Conservation (phyloP, 2,329 filamentous ascomycete species). For the Chrysoporthe puriensis region DNA sequence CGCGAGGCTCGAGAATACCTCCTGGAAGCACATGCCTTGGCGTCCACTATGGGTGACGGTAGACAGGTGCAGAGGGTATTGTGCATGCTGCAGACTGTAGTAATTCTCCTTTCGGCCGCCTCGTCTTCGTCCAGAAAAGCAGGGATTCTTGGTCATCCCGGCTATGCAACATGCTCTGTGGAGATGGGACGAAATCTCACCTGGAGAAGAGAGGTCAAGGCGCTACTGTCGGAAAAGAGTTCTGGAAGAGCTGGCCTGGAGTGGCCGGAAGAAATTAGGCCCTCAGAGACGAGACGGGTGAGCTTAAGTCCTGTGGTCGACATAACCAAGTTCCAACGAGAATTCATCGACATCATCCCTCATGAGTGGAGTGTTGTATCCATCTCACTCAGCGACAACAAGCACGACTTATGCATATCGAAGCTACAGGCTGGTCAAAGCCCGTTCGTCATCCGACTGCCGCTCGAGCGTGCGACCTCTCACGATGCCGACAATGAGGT, state of each 20-base stretch:
- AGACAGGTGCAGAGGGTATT: constrained; percentile 66
- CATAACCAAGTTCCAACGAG: constrained; percentile 69
- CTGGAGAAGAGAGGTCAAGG: constrained; percentile 66
- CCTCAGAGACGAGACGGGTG: constrained; percentile 39
- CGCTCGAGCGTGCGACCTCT: constrained; percentile 79
- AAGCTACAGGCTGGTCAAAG: constrained; percentile 74
- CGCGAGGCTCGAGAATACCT: constrained; percentile 69
- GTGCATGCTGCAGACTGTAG: constrained; percentile 65
- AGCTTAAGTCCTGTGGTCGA: constrained; percentile 55
- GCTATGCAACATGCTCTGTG: constrained; percentile 64
- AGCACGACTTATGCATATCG: constrained; percentile 86
- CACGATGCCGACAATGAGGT: constrained; percentile 77
- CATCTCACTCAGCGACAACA: constrained; percentile 78
- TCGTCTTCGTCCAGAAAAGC: constrained; percentile 46
- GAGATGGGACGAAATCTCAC: constrained; percentile 73
- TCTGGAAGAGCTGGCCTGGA: constrained; percentile 40
- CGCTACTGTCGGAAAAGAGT: constrained; percentile 52
- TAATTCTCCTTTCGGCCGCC: constrained; percentile 68
- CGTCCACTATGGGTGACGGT: constrained; percentile 58
- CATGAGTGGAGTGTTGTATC: constrained; percentile 83
- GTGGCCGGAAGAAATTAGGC: constrained; percentile 42
- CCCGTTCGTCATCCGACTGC: constrained; percentile 86
- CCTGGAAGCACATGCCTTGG: constrained; percentile 63
- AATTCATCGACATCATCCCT: constrained; percentile 87
- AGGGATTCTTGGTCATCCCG: constrained; percentile 52